Base-by-base conservation (phyloP, 225 moss, liverwort and hornwort genomes). In the Asterella californica region DNA sequence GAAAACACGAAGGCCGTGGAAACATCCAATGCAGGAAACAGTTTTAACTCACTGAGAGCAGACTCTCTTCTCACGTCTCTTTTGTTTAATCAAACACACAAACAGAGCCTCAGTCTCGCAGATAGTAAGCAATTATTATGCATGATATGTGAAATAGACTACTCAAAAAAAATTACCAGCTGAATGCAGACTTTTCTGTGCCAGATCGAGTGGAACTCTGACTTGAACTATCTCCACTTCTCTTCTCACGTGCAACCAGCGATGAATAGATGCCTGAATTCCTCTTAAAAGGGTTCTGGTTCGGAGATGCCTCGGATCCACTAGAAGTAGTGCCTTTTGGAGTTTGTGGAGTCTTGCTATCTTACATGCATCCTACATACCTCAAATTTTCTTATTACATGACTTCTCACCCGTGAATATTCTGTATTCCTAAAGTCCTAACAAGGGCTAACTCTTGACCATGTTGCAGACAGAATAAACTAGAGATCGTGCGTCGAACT, bases 231-330 rank as follows among this genome's bases (percentile, higher is more conserved):
- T 82, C 47, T 6, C 73, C 76, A 67, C 57, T 72, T 52, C 77
- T 87, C 74, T 82, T 82, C 19, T 82, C 79, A 48, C 84, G 82
- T 12, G 79, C 8, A 50, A 87, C 34, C 12, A 81, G 81, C 49
- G 84, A 83, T 4, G 86, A 81, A 34, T 84, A 80, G 37, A 61
- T 79, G 27, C 27, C 45, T 24, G 72, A 30, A 19, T 50, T 68
- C 54, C 79, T 79, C 69, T 68, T 79, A 69, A 54, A 79, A 38
- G 70, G 52, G 30, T 79, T 79, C 24, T 52, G 52, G 69, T 79
- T 42, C 25, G 68, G 69, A 53, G 79, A 79, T 54, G 52, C 55
- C 79, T 79, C 82, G 37, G 83, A 49, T 34, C 62, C 76, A 71
- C 81, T 86, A n/a, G 68, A 74, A 59, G 42, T 70, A 2, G 81